These are phyloP conservation scores for Podaxis sp. DNA, from an alignment of 768 basidiomycete species.

Conservation along the genomic window DNA sequence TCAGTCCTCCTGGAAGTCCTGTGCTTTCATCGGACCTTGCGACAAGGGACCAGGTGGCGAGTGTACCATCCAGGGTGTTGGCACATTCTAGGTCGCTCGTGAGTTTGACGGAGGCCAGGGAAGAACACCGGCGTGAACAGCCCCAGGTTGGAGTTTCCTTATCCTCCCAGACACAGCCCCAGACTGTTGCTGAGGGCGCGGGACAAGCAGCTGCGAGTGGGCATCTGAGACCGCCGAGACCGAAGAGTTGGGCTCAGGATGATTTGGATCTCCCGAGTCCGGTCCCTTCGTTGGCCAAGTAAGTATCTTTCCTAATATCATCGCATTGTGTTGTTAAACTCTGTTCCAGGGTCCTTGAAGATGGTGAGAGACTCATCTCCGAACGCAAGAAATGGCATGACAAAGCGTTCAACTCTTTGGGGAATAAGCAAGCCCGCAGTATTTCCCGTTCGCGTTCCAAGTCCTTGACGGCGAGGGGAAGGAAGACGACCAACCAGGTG, in stretches of 20 bases:
- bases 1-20: constrained; percentile 53
- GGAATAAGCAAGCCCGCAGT: constrained; percentile 61
- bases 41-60: constrained; percentile 18
- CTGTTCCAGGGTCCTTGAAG: constrained; percentile 59
- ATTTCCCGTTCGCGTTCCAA: constrained; percentile 65
- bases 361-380: constrained; percentile 57
- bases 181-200: not conserved
- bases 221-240: constrained; percentile 33
- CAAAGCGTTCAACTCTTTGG: constrained; percentile 62
- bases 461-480: constrained; percentile 44
- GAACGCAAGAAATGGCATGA: constrained; percentile 68
- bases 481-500: constrained; percentile 22
- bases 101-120: constrained; percentile 27
- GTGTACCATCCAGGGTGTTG: constrained; percentile 45
- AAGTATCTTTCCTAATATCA: constrained; percentile 21
- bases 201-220: constrained; percentile 14
- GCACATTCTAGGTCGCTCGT: constrained; percentile 48
- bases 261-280: constrained; percentile 61
- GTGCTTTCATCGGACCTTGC: constrained; percentile 23
- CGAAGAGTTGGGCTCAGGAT: constrained; percentile 60
- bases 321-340: constrained; percentile 6
- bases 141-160: constrained; percentile 7
- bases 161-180: constrained; percentile 3
- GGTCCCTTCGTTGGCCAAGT: constrained; percentile 57
- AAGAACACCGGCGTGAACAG: not conserved